Evolutionary conservation across 257 asterid genomes (phyloP).

Genomic region (Schizonepeta tenuifolia): DNA sequence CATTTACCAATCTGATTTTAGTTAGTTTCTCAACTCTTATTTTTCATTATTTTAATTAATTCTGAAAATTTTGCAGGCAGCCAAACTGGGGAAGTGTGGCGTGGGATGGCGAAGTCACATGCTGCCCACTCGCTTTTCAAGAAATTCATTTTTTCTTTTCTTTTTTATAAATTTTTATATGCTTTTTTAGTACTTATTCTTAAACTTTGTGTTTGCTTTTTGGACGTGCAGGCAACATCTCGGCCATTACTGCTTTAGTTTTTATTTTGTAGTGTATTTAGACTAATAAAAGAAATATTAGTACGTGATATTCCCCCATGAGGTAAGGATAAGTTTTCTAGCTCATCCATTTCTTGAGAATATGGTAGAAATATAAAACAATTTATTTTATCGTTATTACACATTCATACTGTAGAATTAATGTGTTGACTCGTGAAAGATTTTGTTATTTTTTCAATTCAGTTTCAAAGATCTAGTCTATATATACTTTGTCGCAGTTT

Average conservation of each 20-base stretch:
- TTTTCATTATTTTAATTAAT: neutral
- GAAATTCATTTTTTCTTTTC: slow-evolving; percentile 27
- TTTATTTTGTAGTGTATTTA: no score
- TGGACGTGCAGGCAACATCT: slow-evolving; percentile 51
- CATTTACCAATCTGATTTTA: neutral
- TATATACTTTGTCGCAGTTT: no score
- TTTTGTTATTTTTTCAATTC: no score
- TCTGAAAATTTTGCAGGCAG: slow-evolving; percentile 28
- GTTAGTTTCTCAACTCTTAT: neutral
- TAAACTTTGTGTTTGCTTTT: slow-evolving; percentile 25
- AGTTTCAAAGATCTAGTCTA: no score
- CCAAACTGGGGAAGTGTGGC: slow-evolving; percentile 44
- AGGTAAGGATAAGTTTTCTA: neutral
- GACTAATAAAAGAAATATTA: neutral
- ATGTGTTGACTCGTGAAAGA: no score
- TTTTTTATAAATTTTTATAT: neutral
- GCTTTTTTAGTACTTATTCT: slow-evolving; percentile 19
- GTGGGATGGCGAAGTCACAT: slow-evolving; percentile 43
- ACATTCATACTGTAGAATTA: no score
- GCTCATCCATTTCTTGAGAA: neutral
- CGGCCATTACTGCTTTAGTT: slow-evolving; percentile 20
- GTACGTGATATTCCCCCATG: neutral
- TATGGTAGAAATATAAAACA: no score
- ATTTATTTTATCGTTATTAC: no score
- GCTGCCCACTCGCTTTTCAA: slow-evolving; percentile 44